phyloP scores from a whole-genome alignment of 1,284 basidiomycete species.

The Sanghuangporus weigelae region DNA sequence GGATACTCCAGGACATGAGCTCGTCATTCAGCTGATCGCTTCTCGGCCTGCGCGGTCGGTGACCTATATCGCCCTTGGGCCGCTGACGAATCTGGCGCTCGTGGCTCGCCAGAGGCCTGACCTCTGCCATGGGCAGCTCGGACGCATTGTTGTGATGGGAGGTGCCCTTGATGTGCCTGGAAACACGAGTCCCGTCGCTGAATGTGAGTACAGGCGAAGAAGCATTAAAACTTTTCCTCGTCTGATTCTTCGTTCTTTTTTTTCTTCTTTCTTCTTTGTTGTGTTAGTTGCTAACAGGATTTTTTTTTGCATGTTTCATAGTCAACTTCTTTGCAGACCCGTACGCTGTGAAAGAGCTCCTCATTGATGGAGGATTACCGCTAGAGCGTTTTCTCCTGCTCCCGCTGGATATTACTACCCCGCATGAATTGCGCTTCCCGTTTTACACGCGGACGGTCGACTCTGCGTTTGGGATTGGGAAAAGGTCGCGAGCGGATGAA shows the following conservation, averaged over 20 bases:
- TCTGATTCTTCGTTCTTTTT: background rate
- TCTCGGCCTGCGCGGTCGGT: constrained; percentile 58
- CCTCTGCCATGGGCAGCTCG: constrained; percentile 55
- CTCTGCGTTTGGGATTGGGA: constrained; percentile 41
- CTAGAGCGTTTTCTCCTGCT: constrained; percentile 65
- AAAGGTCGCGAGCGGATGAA: constrained; percentile 36
- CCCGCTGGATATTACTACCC: constrained; percentile 78
- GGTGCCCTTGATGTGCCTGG: constrained; percentile 93
- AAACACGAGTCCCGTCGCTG: constrained; percentile 79
- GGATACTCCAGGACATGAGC: constrained; percentile 50
- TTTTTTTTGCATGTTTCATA: constrained; percentile 26
- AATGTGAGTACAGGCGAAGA: constrained; percentile 48
- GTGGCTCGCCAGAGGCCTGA: constrained; percentile 56
- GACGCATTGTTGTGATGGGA: constrained; percentile 88
- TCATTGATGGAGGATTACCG: constrained; percentile 45
- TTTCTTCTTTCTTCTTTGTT: too few species aligned
- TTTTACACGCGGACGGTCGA: constrained; percentile 53
- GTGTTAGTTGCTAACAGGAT: background rate
- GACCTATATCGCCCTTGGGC: constrained; percentile 84
- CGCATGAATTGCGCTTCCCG: constrained; percentile 73
- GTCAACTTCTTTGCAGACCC: constrained; percentile 96
- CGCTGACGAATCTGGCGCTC: constrained; percentile 81
- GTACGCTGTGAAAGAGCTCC: constrained; percentile 68
- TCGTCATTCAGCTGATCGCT: constrained; percentile 64
- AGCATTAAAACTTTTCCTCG: background rate